A percentile compares a stretch with the other conserved stretches of the same genome.
These are phyloP conservation scores for Euclidium syriacum DNA, from an alignment of 345 rosid species.

Conservation along the genomic window DNA sequence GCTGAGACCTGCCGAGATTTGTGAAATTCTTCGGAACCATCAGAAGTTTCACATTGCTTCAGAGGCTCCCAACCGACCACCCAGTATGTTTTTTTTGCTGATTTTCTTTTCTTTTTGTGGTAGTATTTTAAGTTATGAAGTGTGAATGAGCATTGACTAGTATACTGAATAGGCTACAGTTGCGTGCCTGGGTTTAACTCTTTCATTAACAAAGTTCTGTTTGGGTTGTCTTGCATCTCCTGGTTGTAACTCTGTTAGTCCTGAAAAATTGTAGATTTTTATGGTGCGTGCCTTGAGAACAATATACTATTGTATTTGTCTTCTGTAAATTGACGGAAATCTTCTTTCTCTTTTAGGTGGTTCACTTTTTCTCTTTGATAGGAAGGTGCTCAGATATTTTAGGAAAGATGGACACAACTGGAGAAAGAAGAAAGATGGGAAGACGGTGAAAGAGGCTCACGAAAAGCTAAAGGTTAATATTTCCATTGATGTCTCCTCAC, in stretches of 20 bases:
- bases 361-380: conserved; percentile 76
- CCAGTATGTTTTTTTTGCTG: conserved; percentile 50
- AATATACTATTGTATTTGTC: background rate
- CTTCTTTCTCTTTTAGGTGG: conserved; percentile 59
- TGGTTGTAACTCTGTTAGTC: background rate
- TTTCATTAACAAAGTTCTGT: background rate
- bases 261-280: background rate
- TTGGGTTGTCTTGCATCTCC: background rate
- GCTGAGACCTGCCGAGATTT: conserved; percentile 95
- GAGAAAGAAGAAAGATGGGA: conserved; percentile 97
- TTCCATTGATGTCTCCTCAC: conserved; percentile 17
- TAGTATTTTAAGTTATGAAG: background rate
- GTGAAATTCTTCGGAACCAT: conserved; percentile 83
- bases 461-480: conserved; percentile 92
- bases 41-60: conserved; percentile 69
- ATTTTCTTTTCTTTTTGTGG: background rate
- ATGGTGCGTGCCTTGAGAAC: background rate
- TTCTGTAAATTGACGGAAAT: conserved; percentile 17
- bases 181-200: background rate
- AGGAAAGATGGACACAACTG: conserved; percentile 88
- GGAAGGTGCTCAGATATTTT: conserved; percentile 78
- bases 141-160: background rate
- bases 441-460: conserved; percentile 94
- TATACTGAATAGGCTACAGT: background rate
- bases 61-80: conserved; percentile 74